These are phyloP conservation scores for Cytospora paraplurivora DNA, from an alignment of 2,329 filamentous ascomycete genomes.

Conservation along the genomic window DNA sequence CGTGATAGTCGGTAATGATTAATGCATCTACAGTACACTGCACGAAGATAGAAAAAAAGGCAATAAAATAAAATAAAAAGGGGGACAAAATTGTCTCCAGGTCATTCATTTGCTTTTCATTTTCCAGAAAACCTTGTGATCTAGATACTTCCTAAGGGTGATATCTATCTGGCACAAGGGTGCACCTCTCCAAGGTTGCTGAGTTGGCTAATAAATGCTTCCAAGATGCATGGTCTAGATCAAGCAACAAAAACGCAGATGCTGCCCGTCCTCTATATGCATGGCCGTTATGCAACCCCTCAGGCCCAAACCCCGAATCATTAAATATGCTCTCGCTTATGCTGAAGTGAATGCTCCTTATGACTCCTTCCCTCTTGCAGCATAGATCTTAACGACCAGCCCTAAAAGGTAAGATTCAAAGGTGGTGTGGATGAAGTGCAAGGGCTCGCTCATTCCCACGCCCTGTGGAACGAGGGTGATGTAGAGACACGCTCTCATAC, in stretches of 20 bases:
- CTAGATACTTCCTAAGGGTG: background rate
- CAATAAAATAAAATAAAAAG: background rate
- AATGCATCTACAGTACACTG: background rate
- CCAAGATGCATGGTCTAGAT: too few relatives aligned
- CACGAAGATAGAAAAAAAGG: background rate
- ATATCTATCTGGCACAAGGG: background rate
- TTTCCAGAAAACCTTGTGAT: background rate
- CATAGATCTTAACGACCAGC: background rate
- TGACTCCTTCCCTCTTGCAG: background rate
- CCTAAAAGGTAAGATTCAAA: too few relatives aligned
- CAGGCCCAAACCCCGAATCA: background rate
- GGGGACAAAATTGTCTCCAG: background rate
- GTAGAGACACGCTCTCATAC: background rate
- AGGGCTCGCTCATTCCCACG: too few relatives aligned
- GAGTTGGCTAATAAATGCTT: too few relatives aligned
- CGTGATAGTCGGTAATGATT: background rate
- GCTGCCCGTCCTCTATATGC: background rate
- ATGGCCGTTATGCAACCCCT: background rate
- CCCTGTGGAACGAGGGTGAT: too few relatives aligned
- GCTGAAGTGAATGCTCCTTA: background rate
- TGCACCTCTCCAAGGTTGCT: too few relatives aligned
- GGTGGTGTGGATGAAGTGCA: too few relatives aligned
- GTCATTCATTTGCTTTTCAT: background rate
- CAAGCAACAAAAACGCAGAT: background rate
- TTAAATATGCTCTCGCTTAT: background rate